A percentile compares a stretch with the other conserved stretches of the same genome.
Evolutionary conservation across 345 rosid species (phyloP).

Genomic region (rapeseed (Brassica napus)): Da-Ae NC_063450.1:42244501-42245000

Average conservation of each 20-base stretch:
- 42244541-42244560: no score
- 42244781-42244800: neutral
- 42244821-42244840: constrained; percentile 10
- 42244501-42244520: neutral
- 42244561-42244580: neutral
- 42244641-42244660: neutral
- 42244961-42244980: neutral
- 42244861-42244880: constrained; percentile 4
- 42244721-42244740: neutral
- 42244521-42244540: no score
- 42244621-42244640: neutral
- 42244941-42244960: neutral
- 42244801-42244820: neutral
- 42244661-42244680: neutral
- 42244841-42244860: constrained; percentile 1
- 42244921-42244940: neutral
- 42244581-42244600: neutral
- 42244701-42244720: neutral
- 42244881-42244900: constrained; percentile 12
- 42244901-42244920: neutral
- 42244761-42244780: neutral
- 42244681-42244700: neutral
- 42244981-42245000: neutral
- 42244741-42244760: neutral
- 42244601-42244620: neutral